A percentile compares a stretch with the other conserved stretches of the same genome.
phyloP scores from a whole-genome alignment of 768 basidiomycete species.

The Chlorophyllum brunneum region DNA sequence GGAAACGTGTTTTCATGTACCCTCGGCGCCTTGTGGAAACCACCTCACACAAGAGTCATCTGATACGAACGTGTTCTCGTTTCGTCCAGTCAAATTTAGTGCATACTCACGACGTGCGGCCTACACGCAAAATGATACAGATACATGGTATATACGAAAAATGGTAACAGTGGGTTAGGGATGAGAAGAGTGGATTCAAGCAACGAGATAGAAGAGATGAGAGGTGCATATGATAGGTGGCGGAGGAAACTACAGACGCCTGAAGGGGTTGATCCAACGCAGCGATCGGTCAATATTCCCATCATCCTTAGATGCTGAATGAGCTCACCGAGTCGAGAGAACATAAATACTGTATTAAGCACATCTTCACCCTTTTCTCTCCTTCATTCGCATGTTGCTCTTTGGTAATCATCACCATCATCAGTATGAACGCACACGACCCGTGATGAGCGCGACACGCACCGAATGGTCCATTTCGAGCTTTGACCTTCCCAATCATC shows the following conservation, averaged over 20 bases:
- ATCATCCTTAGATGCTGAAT: not conserved
- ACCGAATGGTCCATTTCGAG: constrained; percentile 9
- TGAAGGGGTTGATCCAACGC: too few species aligned
- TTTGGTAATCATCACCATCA: not conserved
- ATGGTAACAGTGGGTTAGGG: too few species aligned
- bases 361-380: not conserved
- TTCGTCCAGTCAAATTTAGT: not conserved
- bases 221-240: not conserved
- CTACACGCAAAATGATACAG: not conserved
- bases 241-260: not conserved
- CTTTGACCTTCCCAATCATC: constrained; percentile 11
- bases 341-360: too few species aligned
- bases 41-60: too few species aligned
- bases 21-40: too few species aligned
- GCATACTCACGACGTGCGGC: too few species aligned
- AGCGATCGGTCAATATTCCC: too few species aligned
- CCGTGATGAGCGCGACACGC: not conserved
- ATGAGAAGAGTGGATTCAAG: too few species aligned
- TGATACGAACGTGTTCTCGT: not conserved
- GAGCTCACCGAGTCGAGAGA: not conserved
- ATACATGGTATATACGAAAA: constrained; percentile 2
- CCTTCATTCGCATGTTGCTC: constrained; percentile 2
- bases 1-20: too few species aligned
- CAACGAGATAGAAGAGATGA: not conserved
- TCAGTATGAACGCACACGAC: not conserved